A percentile compares a stretch with the other conserved stretches of the same genome.
These are phyloP conservation scores for Fragosphaeria purpurea DNA, from an alignment of 2,329 filamentous ascomycete species.

Conservation along the genomic window DNA sequence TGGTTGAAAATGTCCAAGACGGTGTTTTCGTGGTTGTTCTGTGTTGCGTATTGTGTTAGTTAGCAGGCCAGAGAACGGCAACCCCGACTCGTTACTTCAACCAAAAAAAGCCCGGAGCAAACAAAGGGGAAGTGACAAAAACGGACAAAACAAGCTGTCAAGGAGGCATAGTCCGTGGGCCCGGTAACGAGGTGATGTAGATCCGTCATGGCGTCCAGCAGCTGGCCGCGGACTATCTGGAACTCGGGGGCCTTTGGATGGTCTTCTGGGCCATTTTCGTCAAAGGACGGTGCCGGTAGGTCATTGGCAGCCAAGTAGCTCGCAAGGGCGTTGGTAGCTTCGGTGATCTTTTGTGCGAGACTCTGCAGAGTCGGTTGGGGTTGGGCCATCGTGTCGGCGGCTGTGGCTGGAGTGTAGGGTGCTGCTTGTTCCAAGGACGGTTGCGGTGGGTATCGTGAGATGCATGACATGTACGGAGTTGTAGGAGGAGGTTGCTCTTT, in stretches of 20 bases:
- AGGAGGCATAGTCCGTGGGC: not conserved
- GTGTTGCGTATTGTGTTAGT: not conserved
- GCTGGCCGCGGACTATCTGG: not conserved
- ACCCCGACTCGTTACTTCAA: no score
- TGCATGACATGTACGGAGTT: no score
- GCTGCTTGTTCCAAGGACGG: no score
- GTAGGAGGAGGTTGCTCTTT: no score
- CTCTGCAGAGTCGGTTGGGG: not conserved
- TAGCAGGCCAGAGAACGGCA: not conserved
- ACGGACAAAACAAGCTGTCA: not conserved
- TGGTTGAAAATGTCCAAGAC: constrained; percentile 37
- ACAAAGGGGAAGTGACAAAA: no score
- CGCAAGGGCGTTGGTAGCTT: not conserved
- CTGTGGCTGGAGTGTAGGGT: no score
- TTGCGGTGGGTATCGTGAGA: no score
- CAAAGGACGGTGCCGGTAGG: not conserved
- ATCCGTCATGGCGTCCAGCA: not conserved
- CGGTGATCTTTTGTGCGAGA: not conserved
- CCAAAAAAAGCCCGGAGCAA: not conserved
- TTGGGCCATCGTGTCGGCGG: not conserved
- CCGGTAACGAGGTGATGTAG: not conserved
- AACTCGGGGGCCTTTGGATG: not conserved
- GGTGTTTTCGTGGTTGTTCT: constrained; percentile 3
- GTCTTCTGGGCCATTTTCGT: not conserved
- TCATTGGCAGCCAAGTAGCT: not conserved